Evolutionary conservation across 148 eudicot species (phyloP), one percentile per base, ranked within the genome.

Genomic region (Vaccinium corymbosum): DNA sequence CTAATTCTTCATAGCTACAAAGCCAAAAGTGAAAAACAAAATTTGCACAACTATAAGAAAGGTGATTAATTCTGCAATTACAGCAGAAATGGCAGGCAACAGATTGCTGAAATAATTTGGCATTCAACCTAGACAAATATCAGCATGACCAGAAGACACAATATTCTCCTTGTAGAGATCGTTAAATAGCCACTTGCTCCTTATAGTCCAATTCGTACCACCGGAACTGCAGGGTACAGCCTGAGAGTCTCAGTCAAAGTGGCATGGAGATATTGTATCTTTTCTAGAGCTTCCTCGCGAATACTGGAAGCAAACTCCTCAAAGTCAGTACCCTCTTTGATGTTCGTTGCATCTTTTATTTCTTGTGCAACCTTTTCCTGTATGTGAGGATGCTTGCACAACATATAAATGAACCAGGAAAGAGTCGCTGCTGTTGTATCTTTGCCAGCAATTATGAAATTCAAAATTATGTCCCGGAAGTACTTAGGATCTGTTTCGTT

Each of bases 211-310:
- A 8, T 89, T 91, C 13, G 17, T 29, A 95, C 98, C 93, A 87
- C 88, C 6, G 98, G 98, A 83, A 94, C 94, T 19, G 95, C 91
- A 51, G 98, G 98, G 81, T 92, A 93, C 51, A 95, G 92, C 64
- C 98, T 89, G 53, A 93, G 92, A 79, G 97, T 95, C 88, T 95
- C 96, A 1, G 93, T 89, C 86, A 94, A 78, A 19, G 98, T 86
- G 12, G 98, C 98, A 80, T 92, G 95, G 55, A 95, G 87, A 86
- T 92, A 94, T 4, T 93, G 98, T 95, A 95, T 93, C 87, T 84
- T 88, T 55, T 94, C 96, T 17, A 94, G 85, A n/a, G 93, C 87
- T 62, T 87, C 92, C 19, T 95, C 95, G 25, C 72, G 84, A 82
- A 94, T 46, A 82, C 42, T 70, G 50, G 87, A 80, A 61, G 90